Evolutionary conservation across 2,329 filamentous ascomycete genomes (phyloP), one percentile per base, ranked within the genome.

Genomic region (Akanthomyces dipterigenus): DNA sequence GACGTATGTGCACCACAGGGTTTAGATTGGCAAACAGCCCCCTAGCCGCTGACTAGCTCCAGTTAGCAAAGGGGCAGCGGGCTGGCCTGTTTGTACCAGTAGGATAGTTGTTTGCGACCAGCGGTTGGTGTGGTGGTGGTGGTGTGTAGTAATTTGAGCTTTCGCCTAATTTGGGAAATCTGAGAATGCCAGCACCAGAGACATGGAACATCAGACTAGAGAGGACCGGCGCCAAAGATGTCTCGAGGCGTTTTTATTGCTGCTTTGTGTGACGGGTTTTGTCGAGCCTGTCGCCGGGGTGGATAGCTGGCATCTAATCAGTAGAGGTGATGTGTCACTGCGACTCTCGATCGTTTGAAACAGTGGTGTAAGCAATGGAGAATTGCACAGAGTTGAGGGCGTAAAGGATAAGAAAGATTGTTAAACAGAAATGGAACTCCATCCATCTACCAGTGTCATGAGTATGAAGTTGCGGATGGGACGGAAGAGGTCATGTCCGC

Each of bases 401-500:
- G n/a, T n/a, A n/a, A 16, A 38, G 14, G 9, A 38, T 3, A 16
- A 38, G 11, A 34, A 7, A 34, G 31, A 9, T 34, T 7, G 31
- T 6, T 34, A 2, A 2, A 7, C 4, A 34, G 31, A 7, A 34
- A 9, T 34, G 7, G 31, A 9, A 9, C 31, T 9, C 31, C 31
- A 34, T 34, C 8, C 31, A 34, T 34, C 31, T 34, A 45, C 12
- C n/a, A n/a, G n/a, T n/a, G n/a, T n/a, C n/a, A n/a, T n/a, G 7
- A 22, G 9, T 8, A 5, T 16, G 24, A n/a, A n/a, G 24, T 28
- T 36, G 16, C 56, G 56, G 56, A 60, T 51, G 56, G 48, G 48
- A 36, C 56, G 56, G 56, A 60, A 45, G 56, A 53, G 22, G 45
- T 12, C 56, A 20, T 60, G 46, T 53, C 56, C 46, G 56, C 46